phyloP scores from a whole-genome alignment of 805 yeast species.

The Deakozyma indianensis region DNA sequence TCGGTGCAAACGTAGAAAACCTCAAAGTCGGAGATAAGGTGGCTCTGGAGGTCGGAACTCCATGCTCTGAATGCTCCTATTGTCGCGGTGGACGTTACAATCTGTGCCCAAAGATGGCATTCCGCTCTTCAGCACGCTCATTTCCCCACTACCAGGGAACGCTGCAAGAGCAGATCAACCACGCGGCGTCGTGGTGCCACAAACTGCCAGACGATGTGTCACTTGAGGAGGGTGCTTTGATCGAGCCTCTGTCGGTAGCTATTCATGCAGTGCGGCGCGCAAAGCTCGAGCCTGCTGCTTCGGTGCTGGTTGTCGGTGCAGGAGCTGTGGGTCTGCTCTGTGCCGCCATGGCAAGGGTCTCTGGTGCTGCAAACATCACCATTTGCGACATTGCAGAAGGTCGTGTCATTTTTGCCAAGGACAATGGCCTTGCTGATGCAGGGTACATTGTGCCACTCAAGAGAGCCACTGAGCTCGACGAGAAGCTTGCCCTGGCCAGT shows the following conservation, averaged over 20 bases:
- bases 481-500: slow-evolving; percentile 19
- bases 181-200: slow-evolving; percentile 43
- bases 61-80: slow-evolving; percentile 61
- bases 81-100: slow-evolving; percentile 78
- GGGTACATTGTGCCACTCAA: slow-evolving; percentile 14
- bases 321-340: slow-evolving; percentile 72
- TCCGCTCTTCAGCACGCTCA: slow-evolving; percentile 47
- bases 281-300: slow-evolving; percentile 43
- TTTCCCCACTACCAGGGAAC: slow-evolving; percentile 82
- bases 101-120: slow-evolving; percentile 64
- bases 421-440: slow-evolving; percentile 18
- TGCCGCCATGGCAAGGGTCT: slow-evolving; percentile 54
- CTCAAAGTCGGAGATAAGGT: slow-evolving; percentile 43
- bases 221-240: slow-evolving; percentile 66
- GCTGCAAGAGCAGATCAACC: slow-evolving; percentile 73
- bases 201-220: slow-evolving; percentile 54
- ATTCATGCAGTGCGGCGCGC: slow-evolving; percentile 61
- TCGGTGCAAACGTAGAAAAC: slow-evolving; percentile 34
- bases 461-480: slow-evolving; percentile 13
- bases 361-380: slow-evolving; percentile 56
- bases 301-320: slow-evolving; percentile 63
- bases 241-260: slow-evolving; percentile 74
- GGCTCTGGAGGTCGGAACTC: slow-evolving; percentile 76
- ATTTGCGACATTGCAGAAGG: slow-evolving; percentile 47
- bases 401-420: slow-evolving; percentile 20